Evolutionary conservation across 148 eudicot species (phyloP), one percentile per base, ranked within the genome.

Genomic region (Rhododendron ovatum): DNA sequence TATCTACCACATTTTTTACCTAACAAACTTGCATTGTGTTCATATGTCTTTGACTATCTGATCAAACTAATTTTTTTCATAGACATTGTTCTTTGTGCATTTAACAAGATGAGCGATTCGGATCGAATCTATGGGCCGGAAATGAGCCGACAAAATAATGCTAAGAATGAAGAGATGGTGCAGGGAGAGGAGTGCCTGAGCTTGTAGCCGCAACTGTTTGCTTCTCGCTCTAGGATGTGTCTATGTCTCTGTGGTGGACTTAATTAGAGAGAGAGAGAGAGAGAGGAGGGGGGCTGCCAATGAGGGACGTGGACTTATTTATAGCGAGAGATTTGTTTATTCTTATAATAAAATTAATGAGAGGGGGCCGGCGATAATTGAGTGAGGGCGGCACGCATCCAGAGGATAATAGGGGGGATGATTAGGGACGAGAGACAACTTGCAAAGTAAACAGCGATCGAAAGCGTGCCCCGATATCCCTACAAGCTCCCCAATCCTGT

Each of bases 401-500:
- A 78, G 53, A 81, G 65, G 74, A 86, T 65, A 80, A 73, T 39
- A 35, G 73, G 45, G 39, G 41, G 45, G 73, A 71, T 39, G 59
- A 43, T 79, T n/a, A 5, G 35, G 53, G 26, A 77, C 33, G 57
- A 69, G 69, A 75, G 77, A 77, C 11, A 47, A 47, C 12, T 63
- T 33, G 61, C 47, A 14, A 43, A 9, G 47, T 22, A 30, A 86
- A 73, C 85, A 87, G 85, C 85, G 39, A 87, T 87, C 69, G 3
- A 59, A 35, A 24, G 82, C 85, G 88, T 75, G 82, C 82, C 88
- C 88, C 71, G 20, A 57, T 43, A 30, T 2, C 63, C 88, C 85
- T 87, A 82, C 88, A 87, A 63, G 85, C 83, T 86, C 61, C 77
- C 88, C 82, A 53, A 28, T 50, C 74, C 26, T 51, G 48, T 45